A percentile compares a stretch with the other conserved stretches of the same genome.
These are phyloP conservation scores for Boletus rubropictus DNA, from an alignment of 768 basidiomycete species.

Conservation along the genomic window DNA sequence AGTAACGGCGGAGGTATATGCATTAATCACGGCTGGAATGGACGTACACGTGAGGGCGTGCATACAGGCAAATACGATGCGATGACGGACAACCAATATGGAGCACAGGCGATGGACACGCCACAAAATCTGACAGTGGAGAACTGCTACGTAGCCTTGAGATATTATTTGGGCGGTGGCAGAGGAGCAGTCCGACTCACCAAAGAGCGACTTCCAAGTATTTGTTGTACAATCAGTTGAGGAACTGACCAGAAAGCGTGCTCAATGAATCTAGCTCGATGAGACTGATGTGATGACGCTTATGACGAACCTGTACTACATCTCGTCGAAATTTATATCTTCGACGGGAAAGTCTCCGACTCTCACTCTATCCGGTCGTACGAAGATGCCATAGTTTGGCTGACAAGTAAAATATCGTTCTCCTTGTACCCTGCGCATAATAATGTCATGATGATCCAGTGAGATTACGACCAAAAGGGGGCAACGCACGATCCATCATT, in stretches of 20 bases:
- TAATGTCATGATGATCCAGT: neutral
- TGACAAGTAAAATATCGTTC: conserved; percentile 79
- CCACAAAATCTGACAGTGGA: neutral
- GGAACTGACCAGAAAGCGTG: neutral
- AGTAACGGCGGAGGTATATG: no score
- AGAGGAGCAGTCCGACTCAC: neutral
- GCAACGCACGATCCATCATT: conserved; percentile 86
- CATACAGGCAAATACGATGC: neutral
- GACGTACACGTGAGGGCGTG: no score
- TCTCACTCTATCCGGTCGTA: conserved; percentile 72
- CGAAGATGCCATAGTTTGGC: conserved; percentile 78
- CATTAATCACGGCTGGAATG: no score
- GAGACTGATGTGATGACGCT: neutral
- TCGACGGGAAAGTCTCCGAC: conserved; percentile 86
- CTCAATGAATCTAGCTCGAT: neutral
- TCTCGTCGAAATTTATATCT: conserved; percentile 72
- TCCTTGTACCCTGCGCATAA: conserved; percentile 62
- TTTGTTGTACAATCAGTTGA: neutral
- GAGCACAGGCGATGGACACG: neutral
- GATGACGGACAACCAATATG: neutral
- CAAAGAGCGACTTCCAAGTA: neutral
- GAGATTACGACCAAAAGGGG: neutral
- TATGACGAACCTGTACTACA: conserved; percentile 34
- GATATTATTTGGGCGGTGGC: no score
- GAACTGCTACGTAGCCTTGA: no score